phyloP scores from a whole-genome alignment of 1,284 basidiomycete species.

The Vanrija sp. region DNA sequence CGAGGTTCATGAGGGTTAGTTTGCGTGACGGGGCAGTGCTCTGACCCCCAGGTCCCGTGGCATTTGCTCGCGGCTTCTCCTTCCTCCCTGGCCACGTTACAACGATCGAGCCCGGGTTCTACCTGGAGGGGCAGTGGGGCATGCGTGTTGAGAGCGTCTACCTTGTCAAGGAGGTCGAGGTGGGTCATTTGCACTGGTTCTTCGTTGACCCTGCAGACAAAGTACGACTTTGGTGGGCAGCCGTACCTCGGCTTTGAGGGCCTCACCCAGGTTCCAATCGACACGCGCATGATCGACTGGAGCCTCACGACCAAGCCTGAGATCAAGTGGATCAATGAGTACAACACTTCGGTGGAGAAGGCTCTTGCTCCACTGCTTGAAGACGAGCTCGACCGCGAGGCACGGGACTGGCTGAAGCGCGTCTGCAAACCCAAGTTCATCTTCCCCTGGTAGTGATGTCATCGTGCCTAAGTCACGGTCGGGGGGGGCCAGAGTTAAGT shows the following conservation, averaged over 20 bases:
- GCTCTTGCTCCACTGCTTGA: slow-evolving; percentile 65
- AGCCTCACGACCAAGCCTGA: slow-evolving; percentile 79
- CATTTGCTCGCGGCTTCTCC: slow-evolving; percentile 50
- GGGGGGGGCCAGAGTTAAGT: background rate
- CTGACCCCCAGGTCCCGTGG: slow-evolving; percentile 24
- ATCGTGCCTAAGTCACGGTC: background rate
- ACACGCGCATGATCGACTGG: slow-evolving; percentile 83
- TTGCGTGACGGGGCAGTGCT: slow-evolving; percentile 47
- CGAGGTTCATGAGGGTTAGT: slow-evolving; percentile 43
- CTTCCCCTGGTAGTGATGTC: slow-evolving; percentile 32
- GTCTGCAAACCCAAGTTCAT: slow-evolving; percentile 43
- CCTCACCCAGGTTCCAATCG: slow-evolving; percentile 87
- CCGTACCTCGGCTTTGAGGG: slow-evolving; percentile 83
- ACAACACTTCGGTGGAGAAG: slow-evolving; percentile 74
- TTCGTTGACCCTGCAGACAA: slow-evolving; percentile 9
- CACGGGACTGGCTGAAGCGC: slow-evolving; percentile 44
- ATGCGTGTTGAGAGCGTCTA: slow-evolving; percentile 85
- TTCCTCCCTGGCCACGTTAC: slow-evolving; percentile 79
- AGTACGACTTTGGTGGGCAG: slow-evolving; percentile 61
- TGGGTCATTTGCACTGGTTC: slow-evolving; percentile 43
- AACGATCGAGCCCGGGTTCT: slow-evolving; percentile 62
- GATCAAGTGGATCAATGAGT: slow-evolving; percentile 84
- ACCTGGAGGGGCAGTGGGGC: slow-evolving; percentile 78
- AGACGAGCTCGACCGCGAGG: slow-evolving; percentile 37
- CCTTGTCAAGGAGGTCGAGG: slow-evolving; percentile 64